phyloP scores from a whole-genome alignment of 371 early-diverging fungal genomes.

The Thermomucor indicae-seudaticae region DNA sequence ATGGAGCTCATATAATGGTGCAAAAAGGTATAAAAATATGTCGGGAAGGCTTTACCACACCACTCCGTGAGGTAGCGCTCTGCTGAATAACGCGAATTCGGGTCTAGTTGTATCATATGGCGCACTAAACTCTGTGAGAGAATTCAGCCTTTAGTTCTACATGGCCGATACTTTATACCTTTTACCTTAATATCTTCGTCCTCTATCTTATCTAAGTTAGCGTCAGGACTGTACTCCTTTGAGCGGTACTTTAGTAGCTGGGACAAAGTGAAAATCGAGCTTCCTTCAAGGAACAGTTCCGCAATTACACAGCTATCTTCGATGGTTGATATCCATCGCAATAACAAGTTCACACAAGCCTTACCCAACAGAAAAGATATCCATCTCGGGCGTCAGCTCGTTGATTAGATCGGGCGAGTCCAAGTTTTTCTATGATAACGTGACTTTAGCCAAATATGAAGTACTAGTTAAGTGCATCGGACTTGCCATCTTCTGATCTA shows the following conservation, averaged over 20 bases:
- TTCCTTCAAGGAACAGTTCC: slow-evolving; percentile 90
- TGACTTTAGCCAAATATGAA: not conserved
- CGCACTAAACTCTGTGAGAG: slow-evolving; percentile 56
- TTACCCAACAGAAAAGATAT: slow-evolving; percentile 91
- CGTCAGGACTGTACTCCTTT: slow-evolving; percentile 69
- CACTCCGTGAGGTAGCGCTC: slow-evolving; percentile 69
- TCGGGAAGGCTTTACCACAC: slow-evolving; percentile 76
- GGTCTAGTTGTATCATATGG: slow-evolving; percentile 87
- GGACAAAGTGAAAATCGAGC: slow-evolving; percentile 83
- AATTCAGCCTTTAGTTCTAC: not conserved
- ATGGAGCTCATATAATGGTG: slow-evolving; percentile 73
- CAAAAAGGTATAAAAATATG: slow-evolving; percentile 72
- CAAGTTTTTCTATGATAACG: slow-evolving; percentile 20
- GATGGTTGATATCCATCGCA: not conserved
- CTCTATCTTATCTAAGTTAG: slow-evolving; percentile 76
- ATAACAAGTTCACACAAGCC: no score
- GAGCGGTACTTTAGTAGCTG: slow-evolving; percentile 85
- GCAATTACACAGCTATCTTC: slow-evolving; percentile 83
- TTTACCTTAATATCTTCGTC: slow-evolving; percentile 70
- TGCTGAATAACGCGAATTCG: slow-evolving; percentile 65
- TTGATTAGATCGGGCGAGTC: slow-evolving; percentile 30
- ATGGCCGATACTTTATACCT: not conserved
- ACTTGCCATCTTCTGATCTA: slow-evolving; percentile 54
- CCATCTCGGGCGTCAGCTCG: slow-evolving; percentile 81
- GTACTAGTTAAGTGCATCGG: not conserved